Evolutionary conservation across 2,329 filamentous ascomycete genomes (phyloP).

Genomic region (Diplodia seriata): DNA sequence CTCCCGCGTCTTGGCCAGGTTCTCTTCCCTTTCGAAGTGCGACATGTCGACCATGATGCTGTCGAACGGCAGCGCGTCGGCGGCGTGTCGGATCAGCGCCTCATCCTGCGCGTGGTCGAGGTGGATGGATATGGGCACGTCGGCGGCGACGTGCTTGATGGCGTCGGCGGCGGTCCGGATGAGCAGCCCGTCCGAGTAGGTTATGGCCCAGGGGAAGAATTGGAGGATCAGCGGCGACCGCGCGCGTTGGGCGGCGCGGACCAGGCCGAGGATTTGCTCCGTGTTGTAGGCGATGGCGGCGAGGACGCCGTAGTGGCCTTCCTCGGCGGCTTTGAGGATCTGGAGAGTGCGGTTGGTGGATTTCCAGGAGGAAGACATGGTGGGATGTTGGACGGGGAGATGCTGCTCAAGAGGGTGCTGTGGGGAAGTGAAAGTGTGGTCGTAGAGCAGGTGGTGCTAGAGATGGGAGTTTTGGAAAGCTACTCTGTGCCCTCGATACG

Average conservation of each 20-base stretch:
- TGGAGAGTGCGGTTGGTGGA: conserved; percentile 42
- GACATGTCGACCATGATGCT: conserved; percentile 81
- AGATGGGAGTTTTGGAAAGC: background rate
- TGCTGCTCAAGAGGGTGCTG: no score
- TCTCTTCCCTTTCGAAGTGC: conserved; percentile 73
- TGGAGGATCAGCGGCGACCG: conserved; percentile 47
- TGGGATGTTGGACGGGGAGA: background rate
- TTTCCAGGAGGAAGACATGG: conserved; percentile 16
- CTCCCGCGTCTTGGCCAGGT: conserved; percentile 67
- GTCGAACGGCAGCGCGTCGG: conserved; percentile 65
- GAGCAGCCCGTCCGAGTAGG: conserved; percentile 64
- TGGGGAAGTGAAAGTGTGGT: background rate
- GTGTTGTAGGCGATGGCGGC: conserved; percentile 52
- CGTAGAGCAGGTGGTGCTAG: background rate
- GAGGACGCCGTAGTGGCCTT: conserved; percentile 65
- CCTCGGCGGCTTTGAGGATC: conserved; percentile 64
- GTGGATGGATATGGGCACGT: conserved; percentile 54
- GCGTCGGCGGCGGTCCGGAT: conserved; percentile 56
- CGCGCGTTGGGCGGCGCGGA: conserved; percentile 45
- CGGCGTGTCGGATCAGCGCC: conserved; percentile 51
- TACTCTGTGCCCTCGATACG: background rate
- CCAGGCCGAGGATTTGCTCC: conserved; percentile 45
- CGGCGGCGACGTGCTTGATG: conserved; percentile 45
- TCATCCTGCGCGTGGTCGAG: conserved; percentile 57
- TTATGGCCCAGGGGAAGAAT: conserved; percentile 68